A percentile compares a stretch with the other conserved stretches of the same genome.
Evolutionary conservation across 2,329 filamentous ascomycete genomes (phyloP).

Genomic region (Fusarium newnesense): DNA sequence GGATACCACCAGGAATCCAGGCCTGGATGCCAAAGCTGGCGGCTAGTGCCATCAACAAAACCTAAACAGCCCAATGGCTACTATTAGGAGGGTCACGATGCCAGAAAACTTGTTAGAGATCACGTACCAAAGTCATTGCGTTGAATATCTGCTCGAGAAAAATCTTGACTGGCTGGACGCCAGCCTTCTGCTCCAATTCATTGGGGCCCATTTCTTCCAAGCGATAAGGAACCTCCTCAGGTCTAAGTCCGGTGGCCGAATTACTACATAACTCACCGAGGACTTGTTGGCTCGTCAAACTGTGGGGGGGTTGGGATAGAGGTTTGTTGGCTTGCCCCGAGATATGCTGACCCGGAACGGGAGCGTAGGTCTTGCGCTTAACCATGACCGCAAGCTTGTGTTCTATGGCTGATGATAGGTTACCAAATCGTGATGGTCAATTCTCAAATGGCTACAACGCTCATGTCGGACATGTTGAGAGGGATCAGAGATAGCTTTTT

Average conservation of each 20-base stretch:
- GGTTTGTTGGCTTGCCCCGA: conserved; percentile 46
- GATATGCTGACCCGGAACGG: conserved; percentile 36
- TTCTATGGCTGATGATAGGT: no score
- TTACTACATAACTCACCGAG: conserved; percentile 63
- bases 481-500: no score
- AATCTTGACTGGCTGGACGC: conserved; percentile 66
- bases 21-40: conserved; percentile 61
- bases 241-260: conserved; percentile 62
- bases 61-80: conserved; percentile 27
- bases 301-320: conserved; percentile 66
- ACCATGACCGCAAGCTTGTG: conserved; percentile 50
- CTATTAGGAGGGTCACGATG: conserved; percentile 1
- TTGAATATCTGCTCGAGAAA: conserved; percentile 68
- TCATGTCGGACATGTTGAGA: no score
- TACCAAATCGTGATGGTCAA: no score
- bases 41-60: conserved; percentile 70
- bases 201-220: conserved; percentile 66
- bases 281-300: conserved; percentile 59
- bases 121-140: conserved; percentile 64
- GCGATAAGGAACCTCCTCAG: conserved; percentile 59
- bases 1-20: conserved; percentile 64
- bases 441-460: no score
- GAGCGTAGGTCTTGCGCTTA: conserved; percentile 34
- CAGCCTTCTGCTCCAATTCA: conserved; percentile 57
- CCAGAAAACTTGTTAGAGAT: neutral